phyloP scores from a whole-genome alignment of 1,284 basidiomycete genomes.

The Rugiboletus extremiorientalis region DNA sequence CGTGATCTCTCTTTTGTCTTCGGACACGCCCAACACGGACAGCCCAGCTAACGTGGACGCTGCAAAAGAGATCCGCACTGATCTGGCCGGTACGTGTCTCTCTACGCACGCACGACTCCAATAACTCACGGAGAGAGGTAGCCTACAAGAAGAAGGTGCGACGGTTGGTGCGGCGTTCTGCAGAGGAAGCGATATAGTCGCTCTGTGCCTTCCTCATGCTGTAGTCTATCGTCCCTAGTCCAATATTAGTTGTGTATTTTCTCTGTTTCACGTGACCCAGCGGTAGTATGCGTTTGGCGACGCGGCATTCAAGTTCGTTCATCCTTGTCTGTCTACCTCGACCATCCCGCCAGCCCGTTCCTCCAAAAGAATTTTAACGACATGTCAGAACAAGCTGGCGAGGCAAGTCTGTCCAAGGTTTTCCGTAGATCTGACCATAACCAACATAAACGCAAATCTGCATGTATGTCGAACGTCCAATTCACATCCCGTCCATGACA shows the following conservation, averaged over 20 bases:
- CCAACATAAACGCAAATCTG: slow-evolving; percentile 30
- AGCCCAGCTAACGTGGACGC: slow-evolving; percentile 98
- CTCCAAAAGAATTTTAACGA: slow-evolving; percentile 2
- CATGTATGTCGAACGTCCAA: slow-evolving; percentile 35
- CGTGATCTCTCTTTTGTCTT: slow-evolving; percentile 93
- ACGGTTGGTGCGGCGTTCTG: slow-evolving; percentile 77
- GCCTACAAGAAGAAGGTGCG: slow-evolving; percentile 94
- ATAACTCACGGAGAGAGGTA: slow-evolving; percentile 24
- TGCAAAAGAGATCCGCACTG: slow-evolving; percentile 84
- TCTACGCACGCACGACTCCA: neutral
- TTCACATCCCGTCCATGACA: slow-evolving; percentile 24
- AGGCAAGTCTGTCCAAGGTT: slow-evolving; percentile 36
- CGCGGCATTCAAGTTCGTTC: neutral
- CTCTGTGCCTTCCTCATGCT: slow-evolving; percentile 1
- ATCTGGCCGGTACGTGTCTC: slow-evolving; percentile 55
- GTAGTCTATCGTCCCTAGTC: slow-evolving; percentile 20
- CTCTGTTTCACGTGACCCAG: slow-evolving; percentile 23
- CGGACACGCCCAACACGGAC: slow-evolving; percentile 89
- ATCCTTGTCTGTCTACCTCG: slow-evolving; percentile 3
- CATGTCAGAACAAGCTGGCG: slow-evolving; percentile 45
- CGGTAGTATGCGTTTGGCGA: neutral
- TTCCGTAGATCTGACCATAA: slow-evolving; percentile 32
- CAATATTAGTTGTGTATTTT: slow-evolving; percentile 15
- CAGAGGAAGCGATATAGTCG: slow-evolving; percentile 72
- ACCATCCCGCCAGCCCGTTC: slow-evolving; percentile 17